Base-by-base conservation (phyloP, 257 asterid genomes). In the Solanum piurae region DNA sequence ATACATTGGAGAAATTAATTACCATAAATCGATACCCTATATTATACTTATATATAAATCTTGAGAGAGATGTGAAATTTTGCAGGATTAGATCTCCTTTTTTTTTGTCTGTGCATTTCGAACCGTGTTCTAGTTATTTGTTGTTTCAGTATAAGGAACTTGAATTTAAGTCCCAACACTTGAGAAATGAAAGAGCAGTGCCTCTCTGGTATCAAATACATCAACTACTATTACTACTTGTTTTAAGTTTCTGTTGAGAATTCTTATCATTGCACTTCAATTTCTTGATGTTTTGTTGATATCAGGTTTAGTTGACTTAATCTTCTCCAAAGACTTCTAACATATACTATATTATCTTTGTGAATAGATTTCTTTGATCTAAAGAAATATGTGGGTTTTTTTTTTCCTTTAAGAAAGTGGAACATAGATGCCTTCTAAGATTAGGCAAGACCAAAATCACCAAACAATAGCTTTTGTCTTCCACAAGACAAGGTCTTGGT, bases 1-100 rank as follows among this genome's bases (percentile, higher is more conserved):
- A 69, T 85, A 73, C 80, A 88, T 86, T 33, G 90, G 87, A 58
- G 38, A 40, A n/a, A 44, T 62, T 83, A 76, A 38, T 58, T 76
- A 46, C 90, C 29, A 86, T 29, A 86, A 18, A 72, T 85, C 62
- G 86, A 90, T 38, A 85, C 87, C 58, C 49, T 75, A 90, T 88
- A 88, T 88, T 87, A 88, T 88, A 88, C 88, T 83, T 86, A 88
- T 72, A 90, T 62, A 85, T 74, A 83, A 77, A 87, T 88, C 46
- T 85, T 84, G 94, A 91, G 89, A 93, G 91, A 91, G 90, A 46
- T 83, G 86, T 90, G 91, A 89, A 92, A 73, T 95, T 94, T 94
- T 95, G 97, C 94, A 92, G 96, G 94, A 88, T 84, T 92, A 94
- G 94, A 89, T 79, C 87, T 86, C 60, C 69, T 85, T 31, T 44